Conservation (phyloP, 225 moss, liverwort and hornwort species). For the Pleurozium schreberi region DNA sequence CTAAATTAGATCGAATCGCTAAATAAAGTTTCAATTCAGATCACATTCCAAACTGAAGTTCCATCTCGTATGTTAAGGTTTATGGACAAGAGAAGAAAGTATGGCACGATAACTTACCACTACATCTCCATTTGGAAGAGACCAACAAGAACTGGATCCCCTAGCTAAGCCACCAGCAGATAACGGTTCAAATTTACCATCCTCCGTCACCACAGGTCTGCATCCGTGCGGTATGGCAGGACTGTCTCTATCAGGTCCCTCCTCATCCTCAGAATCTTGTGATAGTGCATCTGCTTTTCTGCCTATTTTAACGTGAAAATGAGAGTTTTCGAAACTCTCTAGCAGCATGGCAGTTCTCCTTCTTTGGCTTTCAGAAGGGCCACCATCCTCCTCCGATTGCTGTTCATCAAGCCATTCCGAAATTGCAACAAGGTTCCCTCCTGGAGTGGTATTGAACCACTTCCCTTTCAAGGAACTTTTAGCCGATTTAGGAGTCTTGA, state of each 20-base stretch:
- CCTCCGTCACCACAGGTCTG: conserved; percentile 63
- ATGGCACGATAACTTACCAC: conserved; percentile 47
- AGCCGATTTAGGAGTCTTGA: conserved; percentile 40
- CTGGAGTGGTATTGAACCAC: conserved; percentile 49
- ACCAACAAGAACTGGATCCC: conserved; percentile 65
- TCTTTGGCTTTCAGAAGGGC: conserved; percentile 40
- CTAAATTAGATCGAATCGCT: background rate
- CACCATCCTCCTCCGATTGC: background rate
- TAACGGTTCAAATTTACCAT: conserved; percentile 66
- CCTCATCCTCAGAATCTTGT: conserved; percentile 29
- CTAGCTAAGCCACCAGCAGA: conserved; percentile 87
- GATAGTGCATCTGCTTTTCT: conserved; percentile 26
- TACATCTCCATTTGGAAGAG: conserved; percentile 84
- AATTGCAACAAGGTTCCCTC: conserved; percentile 51
- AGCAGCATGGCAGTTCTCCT: conserved; percentile 51
- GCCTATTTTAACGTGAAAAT: conserved; percentile 67
- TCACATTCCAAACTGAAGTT: background rate
- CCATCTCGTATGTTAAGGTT: background rate
- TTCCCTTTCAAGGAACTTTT: conserved; percentile 48
- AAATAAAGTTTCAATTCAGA: background rate
- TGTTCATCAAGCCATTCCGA: conserved; percentile 33
- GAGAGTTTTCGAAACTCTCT: conserved; percentile 75
- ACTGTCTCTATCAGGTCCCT: conserved; percentile 27
- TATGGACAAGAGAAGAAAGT: background rate
- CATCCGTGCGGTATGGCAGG: conserved; percentile 41